A percentile compares a stretch with the other conserved stretches of the same genome.
Conservation (phyloP, 2,329 filamentous ascomycete species). For the Sclerotinia spermophila region DNA sequence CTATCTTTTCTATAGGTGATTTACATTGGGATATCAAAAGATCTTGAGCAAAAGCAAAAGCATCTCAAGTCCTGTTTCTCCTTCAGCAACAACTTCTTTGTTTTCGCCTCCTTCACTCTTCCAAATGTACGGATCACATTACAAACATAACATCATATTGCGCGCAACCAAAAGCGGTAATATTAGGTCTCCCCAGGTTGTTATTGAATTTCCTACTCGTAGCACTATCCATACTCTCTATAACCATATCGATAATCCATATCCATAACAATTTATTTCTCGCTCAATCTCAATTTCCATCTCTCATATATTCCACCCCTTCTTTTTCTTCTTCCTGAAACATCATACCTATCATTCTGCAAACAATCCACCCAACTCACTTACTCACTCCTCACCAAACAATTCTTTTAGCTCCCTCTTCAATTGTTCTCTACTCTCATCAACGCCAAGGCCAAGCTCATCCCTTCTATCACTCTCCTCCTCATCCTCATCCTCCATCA, state of each 20-base stretch:
- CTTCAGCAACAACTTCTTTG: too few relatives aligned
- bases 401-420: slow-evolving; percentile 28
- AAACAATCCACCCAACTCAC: background rate
- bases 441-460: slow-evolving; percentile 3
- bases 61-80: too few relatives aligned
- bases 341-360: background rate
- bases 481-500: background rate
- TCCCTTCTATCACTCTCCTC: slow-evolving; percentile 10
- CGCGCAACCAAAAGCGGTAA: too few relatives aligned
- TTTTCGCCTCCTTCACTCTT: too few relatives aligned
- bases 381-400: slow-evolving; percentile 25
- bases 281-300: background rate
- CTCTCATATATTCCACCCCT: background rate
- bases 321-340: background rate
- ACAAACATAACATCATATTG: background rate
- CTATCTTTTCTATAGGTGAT: background rate
- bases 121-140: too few relatives aligned
- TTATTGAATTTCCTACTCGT: background rate
- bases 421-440: slow-evolving; percentile 24
- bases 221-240: background rate
- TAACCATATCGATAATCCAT: background rate
- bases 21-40: too few relatives aligned
- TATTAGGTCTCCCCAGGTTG: background rate
- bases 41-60: too few relatives aligned
- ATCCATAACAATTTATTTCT: background rate